phyloP scores from a whole-genome alignment of 2,329 filamentous ascomycete genomes.

The Ambrosiella beaveri region DNA sequence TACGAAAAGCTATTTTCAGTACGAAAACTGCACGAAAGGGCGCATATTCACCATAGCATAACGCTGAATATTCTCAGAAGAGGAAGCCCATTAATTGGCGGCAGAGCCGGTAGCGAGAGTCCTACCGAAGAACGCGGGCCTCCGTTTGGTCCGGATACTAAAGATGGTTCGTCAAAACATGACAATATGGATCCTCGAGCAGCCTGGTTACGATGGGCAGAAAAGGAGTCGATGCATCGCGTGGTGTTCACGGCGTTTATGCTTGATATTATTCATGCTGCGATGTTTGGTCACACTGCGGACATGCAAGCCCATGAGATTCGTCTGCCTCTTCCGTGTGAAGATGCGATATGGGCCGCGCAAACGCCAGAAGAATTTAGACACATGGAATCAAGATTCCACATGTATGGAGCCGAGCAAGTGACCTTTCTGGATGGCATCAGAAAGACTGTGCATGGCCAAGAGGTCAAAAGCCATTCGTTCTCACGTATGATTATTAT shows the following conservation, averaged over 20 bases:
- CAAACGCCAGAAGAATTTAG: constrained; percentile 61
- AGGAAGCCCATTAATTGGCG: constrained; percentile 59
- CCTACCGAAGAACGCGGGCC: constrained; percentile 36
- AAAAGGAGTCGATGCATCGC: constrained; percentile 69
- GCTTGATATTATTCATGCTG: constrained; percentile 74
- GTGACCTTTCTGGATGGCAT: constrained; percentile 71
- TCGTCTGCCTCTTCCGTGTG: constrained; percentile 68
- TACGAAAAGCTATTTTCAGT: constrained; percentile 90
- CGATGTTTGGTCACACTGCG: constrained; percentile 80
- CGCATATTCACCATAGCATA: constrained; percentile 77
- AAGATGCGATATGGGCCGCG: constrained; percentile 73
- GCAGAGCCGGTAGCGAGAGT: constrained; percentile 56
- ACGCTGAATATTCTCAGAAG: constrained; percentile 71
- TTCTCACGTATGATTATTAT: constrained; percentile 84
- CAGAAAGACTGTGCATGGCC: constrained; percentile 65
- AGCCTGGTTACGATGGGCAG: constrained; percentile 80
- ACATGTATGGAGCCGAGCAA: constrained; percentile 61
- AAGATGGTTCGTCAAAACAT: constrained; percentile 13
- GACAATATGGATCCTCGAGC: constrained; percentile 23
- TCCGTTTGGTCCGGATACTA: constrained; percentile 26
- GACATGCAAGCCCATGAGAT: constrained; percentile 88
- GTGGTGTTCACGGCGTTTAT: constrained; percentile 83
- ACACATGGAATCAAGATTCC: constrained; percentile 56
- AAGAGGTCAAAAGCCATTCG: constrained; percentile 66
- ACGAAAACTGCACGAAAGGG: constrained; percentile 64